Evolutionary conservation across 495 filamentous ascomycete species (phyloP).

Genomic region (Daldinia vernicosa): DNA sequence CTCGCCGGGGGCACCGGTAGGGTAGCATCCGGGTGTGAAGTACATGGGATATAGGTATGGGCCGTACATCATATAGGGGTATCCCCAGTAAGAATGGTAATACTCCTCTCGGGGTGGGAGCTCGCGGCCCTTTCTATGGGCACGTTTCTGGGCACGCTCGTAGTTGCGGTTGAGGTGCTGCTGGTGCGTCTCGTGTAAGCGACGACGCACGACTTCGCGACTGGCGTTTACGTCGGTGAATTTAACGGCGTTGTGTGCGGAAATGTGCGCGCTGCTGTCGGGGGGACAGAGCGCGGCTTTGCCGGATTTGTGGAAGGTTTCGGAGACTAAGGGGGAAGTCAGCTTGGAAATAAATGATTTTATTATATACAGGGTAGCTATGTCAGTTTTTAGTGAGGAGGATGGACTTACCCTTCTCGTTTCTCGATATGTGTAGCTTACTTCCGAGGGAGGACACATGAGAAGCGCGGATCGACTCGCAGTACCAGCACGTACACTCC

Average conservation of each 20-base stretch:
- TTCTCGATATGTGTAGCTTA: conserved; percentile 53
- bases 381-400: conserved; percentile 6
- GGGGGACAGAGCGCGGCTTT: conserved; percentile 63
- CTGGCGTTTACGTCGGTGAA: conserved; percentile 46
- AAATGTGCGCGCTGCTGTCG: conserved; percentile 74
- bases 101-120: conserved; percentile 62
- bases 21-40: conserved; percentile 45
- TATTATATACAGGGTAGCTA: conserved; percentile 21
- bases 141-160: conserved; percentile 67
- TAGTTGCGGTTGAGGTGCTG: conserved; percentile 68
- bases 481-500: conserved; percentile 92
- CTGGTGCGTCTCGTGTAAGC: conserved; percentile 55
- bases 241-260: conserved; percentile 63
- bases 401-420: conserved; percentile 54
- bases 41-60: conserved; percentile 51
- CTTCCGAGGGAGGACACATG: conserved; percentile 60
- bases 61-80: conserved; percentile 55
- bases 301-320: conserved; percentile 64
- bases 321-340: conserved; percentile 51
- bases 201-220: conserved; percentile 63
- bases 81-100: conserved; percentile 61
- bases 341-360: background rate
- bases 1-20: conserved; percentile 62
- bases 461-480: conserved; percentile 74
- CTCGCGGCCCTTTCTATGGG: conserved; percentile 65